Evolutionary conservation across 2,329 filamentous ascomycete genomes (phyloP), one percentile per base, ranked within the genome.

Genomic region (Cercospora sesami): DNA sequence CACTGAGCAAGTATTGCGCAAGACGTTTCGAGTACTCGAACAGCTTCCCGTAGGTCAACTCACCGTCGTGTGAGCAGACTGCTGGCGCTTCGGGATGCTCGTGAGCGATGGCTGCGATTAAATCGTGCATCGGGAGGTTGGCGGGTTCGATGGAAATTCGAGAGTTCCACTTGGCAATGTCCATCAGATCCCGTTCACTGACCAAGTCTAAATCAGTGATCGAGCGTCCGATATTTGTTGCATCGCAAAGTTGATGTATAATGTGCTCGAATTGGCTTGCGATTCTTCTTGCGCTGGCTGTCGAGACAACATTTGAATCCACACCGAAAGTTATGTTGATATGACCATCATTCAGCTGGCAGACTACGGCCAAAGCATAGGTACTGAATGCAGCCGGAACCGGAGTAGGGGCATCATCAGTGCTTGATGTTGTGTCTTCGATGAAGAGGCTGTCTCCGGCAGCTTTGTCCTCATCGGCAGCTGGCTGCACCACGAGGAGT

Each of bases 401-500:
- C 5, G 48, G 23, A 2, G 12, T 28, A 3, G 16, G 23, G 2
- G n/a, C 23, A 4, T 4, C 16, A 1, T 55, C 48, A 30, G 26
- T 28, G 23, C 48, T n/a, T 16, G 48, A 28, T 28, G 23, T 14
- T 14, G 23, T 1, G 48, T 55, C 12, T 28, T 55, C 6, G 2
- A 55, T 14, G 26, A 55, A 55, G 7, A 55, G 48, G 10, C 48
- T n/a, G 12, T 55, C 48, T 6, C 3, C 26, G 2, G 48, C 23
- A n/a, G 16, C 48, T n/a, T 55, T 23, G 16, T 55, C 48, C 14
- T 28, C 48, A 16, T 55, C 48, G 21, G 23, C 48, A 55, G 48
- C 48, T n/a, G 48, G 16, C 18, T 53, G 33, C 16, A 88, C 81
- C 0, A 87, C 83, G 1, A 88, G 77, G 7, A 86, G 82, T 0